Evolutionary conservation across 2,329 filamentous ascomycete species (phyloP), one percentile per base, ranked within the genome.

Genomic region (Leptographium flavum): DNA sequence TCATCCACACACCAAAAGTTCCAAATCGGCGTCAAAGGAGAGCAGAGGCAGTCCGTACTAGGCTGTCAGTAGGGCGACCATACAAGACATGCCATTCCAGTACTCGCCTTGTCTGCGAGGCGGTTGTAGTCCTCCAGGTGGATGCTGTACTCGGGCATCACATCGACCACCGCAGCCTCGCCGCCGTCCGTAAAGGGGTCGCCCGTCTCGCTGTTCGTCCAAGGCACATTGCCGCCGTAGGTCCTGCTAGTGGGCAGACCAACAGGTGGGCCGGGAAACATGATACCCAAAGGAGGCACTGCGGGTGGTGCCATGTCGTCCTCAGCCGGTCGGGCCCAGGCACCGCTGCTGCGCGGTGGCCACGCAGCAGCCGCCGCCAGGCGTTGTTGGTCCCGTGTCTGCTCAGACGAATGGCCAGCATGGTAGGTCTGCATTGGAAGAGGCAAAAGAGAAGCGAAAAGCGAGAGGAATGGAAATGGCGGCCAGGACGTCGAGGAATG

Each of bases 121-220:
- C 66, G 63, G 55, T 81, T 81, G 57, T 79, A 82, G 52, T 79
- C 72, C 8, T 68, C 54, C 6, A 79, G 57, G 55, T 74, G 75
- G 3, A 59, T 54, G 1, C 60, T 56, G 27, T 73, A 64, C 44
- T 71, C 44, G 1, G 47, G 31, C 27, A 44, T 66, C 15, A n/a
- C n/a, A n/a, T n/a, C n/a, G n/a, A n/a, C n/a, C n/a, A n/a, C n/a
- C n/a, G n/a, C n/a, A n/a, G 69, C 56, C 27, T 70, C 68, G 35
- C 74, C 73, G 4, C 60, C 60, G 44, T 76, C 71, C 19, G 64
- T 67, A 28, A 68, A 54, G 15, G 67, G 55, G 3, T 64, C 69
- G 17, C 65, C 53, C 17, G 17, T 21, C 28, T 72, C 72, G 33
- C 68, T 70, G 46, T 69, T 74, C 36, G 70, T 73, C 17, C 72